Percentiles rank a stretch among this genome's conserved stretches.
phyloP scores from a whole-genome alignment of 2,329 filamentous ascomycete genomes.

The Zarea fungicola region DNA sequence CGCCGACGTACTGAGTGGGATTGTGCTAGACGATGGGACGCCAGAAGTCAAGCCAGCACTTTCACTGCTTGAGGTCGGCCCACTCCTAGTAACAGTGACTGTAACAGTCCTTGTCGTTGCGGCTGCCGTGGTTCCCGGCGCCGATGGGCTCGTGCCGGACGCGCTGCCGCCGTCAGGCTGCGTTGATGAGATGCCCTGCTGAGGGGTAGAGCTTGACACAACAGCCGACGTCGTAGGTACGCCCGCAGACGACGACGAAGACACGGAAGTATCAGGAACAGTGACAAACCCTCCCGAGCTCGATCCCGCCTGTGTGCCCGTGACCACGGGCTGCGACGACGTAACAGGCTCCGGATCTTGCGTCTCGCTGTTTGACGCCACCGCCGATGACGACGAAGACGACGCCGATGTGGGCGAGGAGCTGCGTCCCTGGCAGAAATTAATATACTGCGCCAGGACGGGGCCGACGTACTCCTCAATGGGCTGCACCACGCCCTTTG shows the following conservation, averaged over 20 bases:
- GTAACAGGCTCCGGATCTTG: slow-evolving; percentile 22
- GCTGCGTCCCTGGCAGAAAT: slow-evolving; percentile 37
- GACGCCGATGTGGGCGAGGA: slow-evolving; percentile 12
- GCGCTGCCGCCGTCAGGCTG: background rate
- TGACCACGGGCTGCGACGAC: slow-evolving; percentile 19
- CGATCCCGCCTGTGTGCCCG: slow-evolving; percentile 22
- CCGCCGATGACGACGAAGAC: background rate
- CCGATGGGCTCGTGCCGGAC: background rate
- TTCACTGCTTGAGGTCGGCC: background rate
- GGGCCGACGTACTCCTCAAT: slow-evolving; percentile 30
- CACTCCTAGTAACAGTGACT: background rate
- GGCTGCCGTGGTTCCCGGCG: background rate
- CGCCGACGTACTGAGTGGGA: too few species aligned
- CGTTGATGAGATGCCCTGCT: background rate
- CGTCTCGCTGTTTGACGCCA: background rate
- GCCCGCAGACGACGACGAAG: too few species aligned
- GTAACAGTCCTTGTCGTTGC: background rate
- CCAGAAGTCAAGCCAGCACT: background rate
- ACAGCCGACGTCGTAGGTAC: too few species aligned
- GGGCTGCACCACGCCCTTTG: slow-evolving; percentile 21
- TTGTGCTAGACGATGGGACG: too few species aligned
- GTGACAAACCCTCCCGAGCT: slow-evolving; percentile 18
- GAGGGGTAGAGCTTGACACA: background rate
- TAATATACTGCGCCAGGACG: slow-evolving; percentile 39
- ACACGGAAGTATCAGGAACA: background rate